Evolutionary conservation across 1,284 basidiomycete species (phyloP).

Genomic region (Sphaerobolus stellatus): DNA sequence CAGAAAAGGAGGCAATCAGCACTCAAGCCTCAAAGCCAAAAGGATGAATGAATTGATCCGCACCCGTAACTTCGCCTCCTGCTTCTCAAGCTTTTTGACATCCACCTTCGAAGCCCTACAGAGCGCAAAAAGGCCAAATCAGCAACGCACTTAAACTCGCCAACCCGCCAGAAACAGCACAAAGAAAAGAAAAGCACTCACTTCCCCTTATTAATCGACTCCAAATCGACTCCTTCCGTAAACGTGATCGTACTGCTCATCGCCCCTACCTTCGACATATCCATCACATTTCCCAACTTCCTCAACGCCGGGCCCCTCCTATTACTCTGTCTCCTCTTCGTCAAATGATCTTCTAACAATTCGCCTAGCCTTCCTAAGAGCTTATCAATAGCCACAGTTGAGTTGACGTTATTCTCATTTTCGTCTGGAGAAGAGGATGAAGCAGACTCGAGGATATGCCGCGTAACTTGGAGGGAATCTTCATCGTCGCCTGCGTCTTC

Average conservation of each 20-base stretch:
- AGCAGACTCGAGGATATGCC: conserved; percentile 70
- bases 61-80: conserved; percentile 94
- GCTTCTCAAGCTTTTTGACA: conserved; percentile 97
- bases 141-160: conserved; percentile 6
- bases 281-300: conserved; percentile 90
- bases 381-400: conserved; percentile 57
- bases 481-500: conserved; percentile 93
- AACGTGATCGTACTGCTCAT: conserved; percentile 86
- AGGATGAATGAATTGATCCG: conserved; percentile 11
- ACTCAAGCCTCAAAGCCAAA: background rate
- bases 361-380: conserved; percentile 54
- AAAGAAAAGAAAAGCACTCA: conserved; percentile 41
- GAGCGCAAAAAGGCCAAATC: conserved; percentile 15
- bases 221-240: conserved; percentile 86
- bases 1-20: too few relatives aligned
- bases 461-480: conserved; percentile 79
- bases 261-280: conserved; percentile 84
- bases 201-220: conserved; percentile 94
- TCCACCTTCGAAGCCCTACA: conserved; percentile 90
- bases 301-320: conserved; percentile 53
- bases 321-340: conserved; percentile 56
- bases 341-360: conserved; percentile 56
- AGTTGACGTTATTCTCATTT: too few relatives aligned
- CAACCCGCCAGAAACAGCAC: too few relatives aligned
- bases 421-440: too few relatives aligned